These are phyloP conservation scores for Eurotiales sp. DNA, from an alignment of 2,329 filamentous ascomycete species.

Conservation along the genomic window DNA sequence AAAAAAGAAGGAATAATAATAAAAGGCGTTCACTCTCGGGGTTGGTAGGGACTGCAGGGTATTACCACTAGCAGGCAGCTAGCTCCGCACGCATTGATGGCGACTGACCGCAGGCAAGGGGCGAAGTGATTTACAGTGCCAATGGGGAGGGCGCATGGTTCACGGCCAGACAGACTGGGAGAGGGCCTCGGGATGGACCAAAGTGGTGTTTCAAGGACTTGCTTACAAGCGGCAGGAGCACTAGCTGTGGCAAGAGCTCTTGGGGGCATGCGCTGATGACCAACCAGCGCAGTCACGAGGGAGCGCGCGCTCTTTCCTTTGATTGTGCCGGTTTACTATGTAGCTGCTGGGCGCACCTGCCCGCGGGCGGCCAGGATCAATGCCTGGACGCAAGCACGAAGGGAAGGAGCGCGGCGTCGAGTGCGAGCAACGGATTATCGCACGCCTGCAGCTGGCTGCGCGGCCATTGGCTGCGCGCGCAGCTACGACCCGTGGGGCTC, in stretches of 20 bases:
- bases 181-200: neutral
- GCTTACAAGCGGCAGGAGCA: neutral
- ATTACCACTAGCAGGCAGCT: neutral
- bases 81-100: neutral
- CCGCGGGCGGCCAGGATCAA: neutral
- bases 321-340: neutral
- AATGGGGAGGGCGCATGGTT: too few relatives aligned
- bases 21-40: too few relatives aligned
- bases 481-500: neutral
- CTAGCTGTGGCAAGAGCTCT: too few relatives aligned
- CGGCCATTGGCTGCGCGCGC: conserved; percentile 8
- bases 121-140: conserved; percentile 12
- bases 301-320: conserved; percentile 1
- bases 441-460: conserved; percentile 5
- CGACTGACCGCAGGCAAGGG: conserved; percentile 4
- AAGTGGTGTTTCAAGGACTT: neutral
- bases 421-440: conserved; percentile 12
- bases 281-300: conserved; percentile 5
- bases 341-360: neutral
- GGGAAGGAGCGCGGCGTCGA: conserved; percentile 12
- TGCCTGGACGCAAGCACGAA: neutral
- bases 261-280: neutral
- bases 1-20: conserved; percentile 1
- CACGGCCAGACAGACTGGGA: too few relatives aligned
- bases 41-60: too few relatives aligned